Conservation (phyloP, 305 asterid species). For the Solanum hybrid region DNA sequence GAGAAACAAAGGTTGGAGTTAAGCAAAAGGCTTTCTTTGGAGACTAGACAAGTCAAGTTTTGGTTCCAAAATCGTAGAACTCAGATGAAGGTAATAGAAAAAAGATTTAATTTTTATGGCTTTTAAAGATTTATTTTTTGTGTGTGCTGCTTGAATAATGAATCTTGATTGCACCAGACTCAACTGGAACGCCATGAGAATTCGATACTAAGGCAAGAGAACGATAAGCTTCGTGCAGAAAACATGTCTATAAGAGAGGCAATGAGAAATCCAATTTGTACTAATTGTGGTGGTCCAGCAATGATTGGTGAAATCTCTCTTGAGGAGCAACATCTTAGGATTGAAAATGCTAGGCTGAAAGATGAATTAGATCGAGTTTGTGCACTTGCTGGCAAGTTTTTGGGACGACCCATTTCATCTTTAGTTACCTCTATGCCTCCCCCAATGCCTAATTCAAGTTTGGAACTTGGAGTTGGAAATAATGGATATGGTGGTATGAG, state of each 20-base stretch:
- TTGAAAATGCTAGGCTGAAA: constrained; percentile 70
- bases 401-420: constrained; percentile 64
- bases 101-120: not conserved
- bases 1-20: constrained; percentile 86
- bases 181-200: constrained; percentile 92
- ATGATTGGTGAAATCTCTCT: constrained; percentile 71
- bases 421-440: constrained; percentile 24
- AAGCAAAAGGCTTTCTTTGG: constrained; percentile 67
- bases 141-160: not conserved
- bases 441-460: constrained; percentile 55
- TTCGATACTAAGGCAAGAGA: constrained; percentile 71
- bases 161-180: constrained; percentile 37
- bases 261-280: constrained; percentile 77
- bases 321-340: constrained; percentile 78
- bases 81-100: constrained; percentile 72
- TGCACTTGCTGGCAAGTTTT: constrained; percentile 67
- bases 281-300: constrained; percentile 85
- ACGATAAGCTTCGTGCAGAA: constrained; percentile 81
- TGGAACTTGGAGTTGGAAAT: constrained; percentile 68
- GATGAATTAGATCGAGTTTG: constrained; percentile 83
- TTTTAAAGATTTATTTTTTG: not conserved
- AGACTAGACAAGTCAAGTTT: constrained; percentile 83
- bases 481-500: constrained; percentile 36
- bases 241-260: constrained; percentile 82
- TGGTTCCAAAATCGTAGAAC: constrained; percentile 96